These are phyloP conservation scores for Plasmodium coatneyi DNA, from an alignment of 169 alveolate species.

Conservation along the genomic window DNA sequence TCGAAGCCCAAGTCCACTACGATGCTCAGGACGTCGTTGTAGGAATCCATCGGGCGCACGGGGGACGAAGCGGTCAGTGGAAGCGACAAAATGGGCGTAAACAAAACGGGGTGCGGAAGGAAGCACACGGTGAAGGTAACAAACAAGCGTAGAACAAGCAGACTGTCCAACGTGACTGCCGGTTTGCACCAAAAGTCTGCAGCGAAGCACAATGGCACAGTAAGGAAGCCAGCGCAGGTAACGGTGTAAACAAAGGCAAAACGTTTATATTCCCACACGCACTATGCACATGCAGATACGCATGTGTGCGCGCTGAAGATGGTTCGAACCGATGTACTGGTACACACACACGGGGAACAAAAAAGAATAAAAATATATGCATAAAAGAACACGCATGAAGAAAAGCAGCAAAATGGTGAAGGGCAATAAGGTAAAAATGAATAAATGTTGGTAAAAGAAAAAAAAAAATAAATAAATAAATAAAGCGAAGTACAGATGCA, in stretches of 20 bases:
- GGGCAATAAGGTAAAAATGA: not conserved
- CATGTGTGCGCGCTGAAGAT: not conserved
- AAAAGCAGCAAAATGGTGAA: not conserved
- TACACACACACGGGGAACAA: not conserved
- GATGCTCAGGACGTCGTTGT: slow-evolving; percentile 56
- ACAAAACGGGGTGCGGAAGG: not conserved
- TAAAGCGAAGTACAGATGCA: not conserved
- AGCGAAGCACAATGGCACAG: not conserved
- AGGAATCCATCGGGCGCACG: slow-evolving; percentile 34
- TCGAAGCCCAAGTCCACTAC: slow-evolving; percentile 67
- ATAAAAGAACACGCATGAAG: not conserved
- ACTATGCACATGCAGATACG: not conserved
- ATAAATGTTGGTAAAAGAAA: not conserved
- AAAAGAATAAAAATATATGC: not conserved
- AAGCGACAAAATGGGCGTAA: not conserved
- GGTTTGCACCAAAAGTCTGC: not conserved
- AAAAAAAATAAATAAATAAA: not conserved
- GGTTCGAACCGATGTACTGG: not conserved
- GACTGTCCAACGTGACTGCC: not conserved
- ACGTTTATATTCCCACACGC: not conserved
- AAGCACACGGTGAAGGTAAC: not conserved
- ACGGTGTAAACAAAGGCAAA: not conserved
- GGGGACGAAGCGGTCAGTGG: not conserved
- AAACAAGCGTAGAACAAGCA: not conserved
- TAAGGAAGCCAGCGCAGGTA: not conserved